Conservation (phyloP, 2,329 filamentous ascomycete genomes). For the Neonectria ditissima region DNA sequence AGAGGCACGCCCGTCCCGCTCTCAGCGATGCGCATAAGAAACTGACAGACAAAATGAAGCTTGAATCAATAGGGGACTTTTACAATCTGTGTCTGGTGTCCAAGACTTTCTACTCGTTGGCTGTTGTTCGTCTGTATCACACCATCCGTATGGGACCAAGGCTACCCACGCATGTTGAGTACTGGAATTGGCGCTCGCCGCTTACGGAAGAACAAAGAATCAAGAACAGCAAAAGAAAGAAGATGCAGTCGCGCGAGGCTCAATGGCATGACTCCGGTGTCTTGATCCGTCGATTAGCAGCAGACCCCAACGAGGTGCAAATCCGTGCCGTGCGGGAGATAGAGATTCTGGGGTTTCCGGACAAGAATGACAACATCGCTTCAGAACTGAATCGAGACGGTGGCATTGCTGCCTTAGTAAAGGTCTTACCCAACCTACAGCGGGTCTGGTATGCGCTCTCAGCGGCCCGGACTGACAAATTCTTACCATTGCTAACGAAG, state of each 20-base stretch:
- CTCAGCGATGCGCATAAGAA: background rate
- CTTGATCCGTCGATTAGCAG: background rate
- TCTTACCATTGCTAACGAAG: background rate
- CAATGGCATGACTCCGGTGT: background rate
- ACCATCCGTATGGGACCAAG: slow-evolving; percentile 1
- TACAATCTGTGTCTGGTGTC: slow-evolving; percentile 7
- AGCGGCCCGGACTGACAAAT: background rate
- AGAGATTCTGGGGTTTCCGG: background rate
- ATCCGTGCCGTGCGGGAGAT: slow-evolving; percentile 1
- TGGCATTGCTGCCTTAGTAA: background rate
- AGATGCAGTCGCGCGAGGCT: background rate
- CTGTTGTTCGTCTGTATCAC: background rate
- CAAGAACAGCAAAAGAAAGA: background rate
- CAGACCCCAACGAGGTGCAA: background rate
- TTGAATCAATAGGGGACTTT: background rate
- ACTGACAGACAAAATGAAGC: background rate
- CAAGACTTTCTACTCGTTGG: slow-evolving; percentile 5
- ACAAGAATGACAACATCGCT: background rate
- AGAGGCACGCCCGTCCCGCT: background rate
- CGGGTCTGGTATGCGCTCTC: background rate
- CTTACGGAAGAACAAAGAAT: background rate
- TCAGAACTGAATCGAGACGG: background rate
- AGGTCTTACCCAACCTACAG: slow-evolving; percentile 2
- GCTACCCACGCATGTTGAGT: background rate
- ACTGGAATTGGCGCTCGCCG: background rate